Evolutionary conservation across 169 alveolate genomes (phyloP).

Genomic region (Plasmodium gallinaceum): DNA sequence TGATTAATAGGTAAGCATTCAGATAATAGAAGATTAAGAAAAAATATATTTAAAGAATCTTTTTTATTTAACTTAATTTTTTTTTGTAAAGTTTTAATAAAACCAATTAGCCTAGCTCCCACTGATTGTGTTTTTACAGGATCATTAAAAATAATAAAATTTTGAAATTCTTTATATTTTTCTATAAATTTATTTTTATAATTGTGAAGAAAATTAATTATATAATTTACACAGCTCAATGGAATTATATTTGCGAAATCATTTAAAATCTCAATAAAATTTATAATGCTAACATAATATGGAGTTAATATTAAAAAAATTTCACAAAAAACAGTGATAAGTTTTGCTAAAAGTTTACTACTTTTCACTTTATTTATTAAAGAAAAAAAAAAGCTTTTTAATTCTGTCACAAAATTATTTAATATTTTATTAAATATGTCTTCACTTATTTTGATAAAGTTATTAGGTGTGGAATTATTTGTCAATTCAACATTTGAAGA

Average conservation of each 20-base stretch:
- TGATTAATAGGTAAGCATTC: constrained; percentile 59
- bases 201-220: constrained; percentile 13
- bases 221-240: not conserved
- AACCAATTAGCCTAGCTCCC: constrained; percentile 67
- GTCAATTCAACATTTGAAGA: not conserved
- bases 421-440: constrained; percentile 16
- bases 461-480: not conserved
- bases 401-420: constrained; percentile 31
- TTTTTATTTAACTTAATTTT: constrained; percentile 27
- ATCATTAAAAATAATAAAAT: constrained; percentile 43
- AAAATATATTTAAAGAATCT: constrained; percentile 9
- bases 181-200: constrained; percentile 45
- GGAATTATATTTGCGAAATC: constrained; percentile 47
- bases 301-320: constrained; percentile 50
- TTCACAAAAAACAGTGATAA: constrained; percentile 11
- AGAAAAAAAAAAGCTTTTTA: constrained; percentile 42
- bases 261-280: constrained; percentile 31
- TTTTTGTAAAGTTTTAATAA: constrained; percentile 54
- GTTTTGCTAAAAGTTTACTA: constrained; percentile 5
- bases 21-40: constrained; percentile 32
- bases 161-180: constrained; percentile 63
- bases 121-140: constrained; percentile 49
- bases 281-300: constrained; percentile 20
- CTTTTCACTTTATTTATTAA: constrained; percentile 15
- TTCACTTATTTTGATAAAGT: constrained; percentile 28